These are phyloP conservation scores for Syzygium malaccense DNA, from an alignment of 441 rosid genomes.

Conservation along the genomic window DNA sequence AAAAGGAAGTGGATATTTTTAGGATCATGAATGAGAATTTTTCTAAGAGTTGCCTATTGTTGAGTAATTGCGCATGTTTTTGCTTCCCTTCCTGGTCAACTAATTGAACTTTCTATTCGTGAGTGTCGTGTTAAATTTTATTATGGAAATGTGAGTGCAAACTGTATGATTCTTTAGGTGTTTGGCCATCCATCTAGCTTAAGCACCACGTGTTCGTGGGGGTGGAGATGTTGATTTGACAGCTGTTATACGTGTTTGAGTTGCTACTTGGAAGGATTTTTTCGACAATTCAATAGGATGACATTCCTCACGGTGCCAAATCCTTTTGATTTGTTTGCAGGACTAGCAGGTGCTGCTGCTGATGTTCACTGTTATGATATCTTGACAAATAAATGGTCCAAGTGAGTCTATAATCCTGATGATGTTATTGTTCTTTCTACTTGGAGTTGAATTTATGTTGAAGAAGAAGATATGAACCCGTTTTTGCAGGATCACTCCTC, in stretches of 20 bases:
- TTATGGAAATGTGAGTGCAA: neutral
- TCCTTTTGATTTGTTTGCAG: constrained; percentile 32
- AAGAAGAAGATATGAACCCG: neutral
- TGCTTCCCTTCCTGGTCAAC: neutral
- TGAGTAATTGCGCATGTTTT: neutral
- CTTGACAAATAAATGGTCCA: constrained; percentile 87
- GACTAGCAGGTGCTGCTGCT: constrained; percentile 97
- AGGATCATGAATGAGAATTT: neutral
- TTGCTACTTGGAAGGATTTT: neutral
- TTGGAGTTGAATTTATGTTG: neutral
- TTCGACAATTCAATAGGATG: neutral
- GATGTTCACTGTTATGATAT: constrained; percentile 97
- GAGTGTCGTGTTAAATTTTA: neutral
- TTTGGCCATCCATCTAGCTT: neutral
- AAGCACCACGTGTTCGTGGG: neutral
- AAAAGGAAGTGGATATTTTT: neutral
- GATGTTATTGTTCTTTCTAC: neutral
- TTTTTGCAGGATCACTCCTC: constrained; percentile 66
- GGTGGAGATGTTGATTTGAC: neutral
- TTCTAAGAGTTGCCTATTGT: neutral
- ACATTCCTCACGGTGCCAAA: neutral
- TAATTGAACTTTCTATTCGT: neutral
- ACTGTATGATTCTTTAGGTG: neutral
- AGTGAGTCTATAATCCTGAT: constrained; percentile 34
- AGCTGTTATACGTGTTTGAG: neutral